phyloP scores from a whole-genome alignment of 2,329 filamentous ascomycete species.

The Ophiobolus disseminans region DNA sequence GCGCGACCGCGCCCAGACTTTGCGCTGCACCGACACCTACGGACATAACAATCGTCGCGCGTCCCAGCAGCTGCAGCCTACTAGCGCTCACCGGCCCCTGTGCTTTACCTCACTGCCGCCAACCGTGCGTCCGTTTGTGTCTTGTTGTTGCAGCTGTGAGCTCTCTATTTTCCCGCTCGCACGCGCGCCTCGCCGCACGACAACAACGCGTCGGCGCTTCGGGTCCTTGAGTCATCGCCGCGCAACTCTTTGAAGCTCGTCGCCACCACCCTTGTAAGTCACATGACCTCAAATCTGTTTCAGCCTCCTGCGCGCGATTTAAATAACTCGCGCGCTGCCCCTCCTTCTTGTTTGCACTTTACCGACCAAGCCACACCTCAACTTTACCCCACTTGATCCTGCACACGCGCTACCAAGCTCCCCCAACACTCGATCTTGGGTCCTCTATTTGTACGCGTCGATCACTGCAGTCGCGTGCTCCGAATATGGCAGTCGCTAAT shows the following conservation, averaged over 20 bases:
- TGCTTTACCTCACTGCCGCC: constrained; percentile 20
- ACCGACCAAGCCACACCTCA: constrained; percentile 27
- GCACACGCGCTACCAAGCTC: constrained; percentile 18
- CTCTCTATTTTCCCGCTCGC: constrained; percentile 20
- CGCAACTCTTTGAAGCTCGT: constrained; percentile 26
- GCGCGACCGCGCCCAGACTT: constrained; percentile 23
- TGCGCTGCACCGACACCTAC: constrained; percentile 12
- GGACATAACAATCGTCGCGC: constrained; percentile 20
- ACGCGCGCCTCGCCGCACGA: constrained; percentile 25
- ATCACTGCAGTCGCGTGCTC: constrained; percentile 25
- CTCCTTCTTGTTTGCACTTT: constrained; percentile 20
- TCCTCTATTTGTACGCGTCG: constrained; percentile 24
- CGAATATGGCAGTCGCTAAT: constrained; percentile 23
- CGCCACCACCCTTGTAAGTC: constrained; percentile 44
- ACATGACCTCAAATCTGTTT: constrained; percentile 37
- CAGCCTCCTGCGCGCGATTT: constrained; percentile 33
- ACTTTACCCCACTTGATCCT: constrained; percentile 17
- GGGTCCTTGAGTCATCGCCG: constrained; percentile 37
- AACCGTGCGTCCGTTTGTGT: constrained; percentile 31
- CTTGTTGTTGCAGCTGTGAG: constrained; percentile 30
- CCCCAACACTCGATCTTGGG: constrained; percentile 3
- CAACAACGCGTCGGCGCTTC: constrained; percentile 33
- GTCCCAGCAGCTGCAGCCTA: constrained; percentile 26
- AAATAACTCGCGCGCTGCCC: constrained; percentile 29
- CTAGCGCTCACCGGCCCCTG: constrained; percentile 27